Percentiles rank a stretch among this genome's conserved stretches.
These are phyloP conservation scores for Aegilops umbellulata DNA, from an alignment of 176 grass and related monocot genomes.

Conservation along the genomic window DNA sequence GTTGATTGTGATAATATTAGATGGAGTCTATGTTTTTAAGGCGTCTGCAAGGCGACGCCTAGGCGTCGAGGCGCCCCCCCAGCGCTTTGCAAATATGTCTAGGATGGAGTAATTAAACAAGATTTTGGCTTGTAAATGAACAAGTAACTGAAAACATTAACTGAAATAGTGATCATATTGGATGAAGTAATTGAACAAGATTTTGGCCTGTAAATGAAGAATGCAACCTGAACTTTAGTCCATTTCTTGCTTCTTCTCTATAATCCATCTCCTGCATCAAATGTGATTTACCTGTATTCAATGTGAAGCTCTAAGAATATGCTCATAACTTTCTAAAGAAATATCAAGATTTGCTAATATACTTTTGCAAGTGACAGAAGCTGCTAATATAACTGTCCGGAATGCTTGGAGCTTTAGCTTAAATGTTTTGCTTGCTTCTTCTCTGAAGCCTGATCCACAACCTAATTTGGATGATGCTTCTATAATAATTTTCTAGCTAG, in stretches of 20 bases:
- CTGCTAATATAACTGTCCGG: not conserved
- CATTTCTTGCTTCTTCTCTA: constrained; percentile 92
- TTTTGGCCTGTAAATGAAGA: constrained; percentile 24
- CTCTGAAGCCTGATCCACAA: not conserved
- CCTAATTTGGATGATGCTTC: not conserved
- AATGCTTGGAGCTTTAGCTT: not conserved
- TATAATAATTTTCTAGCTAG: constrained; percentile 5
- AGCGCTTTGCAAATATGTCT: too few species aligned
- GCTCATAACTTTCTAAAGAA: constrained; percentile 24
- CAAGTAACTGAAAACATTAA: not conserved
- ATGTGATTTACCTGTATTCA: constrained; percentile 99
- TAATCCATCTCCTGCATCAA: constrained; percentile 99
- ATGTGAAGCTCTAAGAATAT: constrained; percentile 88
- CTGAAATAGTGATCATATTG: constrained; percentile 14
- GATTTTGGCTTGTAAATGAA: not conserved
- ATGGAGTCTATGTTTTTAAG: not conserved
- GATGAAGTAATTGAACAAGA: not conserved
- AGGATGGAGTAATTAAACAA: not conserved
- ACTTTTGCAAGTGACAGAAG: not conserved
- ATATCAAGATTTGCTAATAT: not conserved
- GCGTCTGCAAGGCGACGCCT: too few species aligned
- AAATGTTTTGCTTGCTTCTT: not conserved
- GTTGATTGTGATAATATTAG: constrained; percentile 11
- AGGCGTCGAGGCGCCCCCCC: too few species aligned
- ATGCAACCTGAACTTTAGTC: constrained; percentile 82